Conservation (phyloP, 352 stramenopile species). For the Phytophthora tentaculata region DNA sequence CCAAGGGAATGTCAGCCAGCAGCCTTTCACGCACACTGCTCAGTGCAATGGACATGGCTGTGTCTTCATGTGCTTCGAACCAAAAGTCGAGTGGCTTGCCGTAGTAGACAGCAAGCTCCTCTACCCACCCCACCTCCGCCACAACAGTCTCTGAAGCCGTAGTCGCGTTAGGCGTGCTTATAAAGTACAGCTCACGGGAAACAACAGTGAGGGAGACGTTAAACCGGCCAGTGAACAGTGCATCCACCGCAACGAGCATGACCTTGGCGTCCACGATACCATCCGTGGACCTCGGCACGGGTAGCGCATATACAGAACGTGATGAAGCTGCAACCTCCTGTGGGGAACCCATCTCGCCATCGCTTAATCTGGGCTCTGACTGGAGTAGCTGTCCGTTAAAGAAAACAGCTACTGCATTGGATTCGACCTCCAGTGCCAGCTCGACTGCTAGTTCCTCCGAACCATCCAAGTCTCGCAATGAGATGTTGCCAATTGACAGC, state of each 20-base stretch:
- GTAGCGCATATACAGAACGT: slow-evolving; percentile 12
- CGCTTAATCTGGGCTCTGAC: background rate
- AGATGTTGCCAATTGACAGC: slow-evolving; percentile 15
- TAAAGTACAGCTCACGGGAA: slow-evolving; percentile 30
- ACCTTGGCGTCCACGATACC: slow-evolving; percentile 22
- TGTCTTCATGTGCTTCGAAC: slow-evolving; percentile 20
- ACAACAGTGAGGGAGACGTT: slow-evolving; percentile 20
- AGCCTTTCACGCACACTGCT: slow-evolving; percentile 11
- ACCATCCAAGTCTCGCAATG: slow-evolving; percentile 27
- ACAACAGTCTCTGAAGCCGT: slow-evolving; percentile 9
- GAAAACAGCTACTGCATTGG: slow-evolving; percentile 15
- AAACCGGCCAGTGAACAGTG: slow-evolving; percentile 8
- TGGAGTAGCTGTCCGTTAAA: slow-evolving; percentile 23
- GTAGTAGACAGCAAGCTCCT: slow-evolving; percentile 19
- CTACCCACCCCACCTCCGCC: slow-evolving; percentile 24
- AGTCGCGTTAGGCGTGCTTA: slow-evolving; percentile 9
- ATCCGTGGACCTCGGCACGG: slow-evolving; percentile 8
- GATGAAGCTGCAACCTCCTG: background rate
- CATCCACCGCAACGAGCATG: slow-evolving; percentile 17
- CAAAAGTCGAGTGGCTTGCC: slow-evolving; percentile 22
- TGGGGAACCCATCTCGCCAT: slow-evolving; percentile 4
- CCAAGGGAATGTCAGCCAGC: background rate
- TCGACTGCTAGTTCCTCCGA: slow-evolving; percentile 29
- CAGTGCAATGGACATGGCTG: slow-evolving; percentile 1
- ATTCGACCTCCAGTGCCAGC: background rate